phyloP scores from a whole-genome alignment of 306 rosid genomes.

The Astragalus glycyphyllos region DNA sequence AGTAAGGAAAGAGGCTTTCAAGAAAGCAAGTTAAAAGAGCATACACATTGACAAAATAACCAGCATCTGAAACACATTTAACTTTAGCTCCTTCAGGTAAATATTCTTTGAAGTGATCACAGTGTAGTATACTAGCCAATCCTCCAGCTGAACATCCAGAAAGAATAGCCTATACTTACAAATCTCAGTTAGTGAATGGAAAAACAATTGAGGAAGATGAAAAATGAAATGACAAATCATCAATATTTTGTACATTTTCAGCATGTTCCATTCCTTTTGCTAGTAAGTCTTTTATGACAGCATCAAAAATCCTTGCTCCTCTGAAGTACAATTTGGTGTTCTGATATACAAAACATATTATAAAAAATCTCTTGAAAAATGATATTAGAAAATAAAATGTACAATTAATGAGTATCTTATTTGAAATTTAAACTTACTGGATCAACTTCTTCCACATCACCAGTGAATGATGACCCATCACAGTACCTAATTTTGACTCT shows the following conservation, averaged over 20 bases:
- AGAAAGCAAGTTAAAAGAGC: constrained; percentile 30
- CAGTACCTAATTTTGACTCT: constrained; percentile 82
- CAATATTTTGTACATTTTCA: constrained; percentile 53
- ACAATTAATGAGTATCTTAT: not conserved
- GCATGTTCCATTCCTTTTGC: constrained; percentile 79
- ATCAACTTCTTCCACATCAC: constrained; percentile 72
- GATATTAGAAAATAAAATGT: not conserved
- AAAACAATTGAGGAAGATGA: constrained; percentile 1
- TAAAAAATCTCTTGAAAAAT: constrained; percentile 23
- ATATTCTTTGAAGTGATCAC: constrained; percentile 66
- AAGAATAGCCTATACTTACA: constrained; percentile 67
- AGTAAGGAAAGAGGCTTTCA: not conserved
- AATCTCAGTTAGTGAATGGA: constrained; percentile 5
- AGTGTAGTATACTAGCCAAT: constrained; percentile 76
- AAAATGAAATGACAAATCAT: not conserved
- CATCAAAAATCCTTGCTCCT: constrained; percentile 74
- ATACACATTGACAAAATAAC: constrained; percentile 77
- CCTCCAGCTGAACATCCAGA: constrained; percentile 97
- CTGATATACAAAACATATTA: constrained; percentile 46
- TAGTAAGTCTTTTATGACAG: constrained; percentile 63
- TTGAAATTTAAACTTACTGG: constrained; percentile 48
- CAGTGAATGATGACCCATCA: constrained; percentile 90
- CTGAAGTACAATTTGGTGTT: constrained; percentile 73
- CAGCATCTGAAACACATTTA: constrained; percentile 88
- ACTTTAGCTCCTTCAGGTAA: constrained; percentile 63